phyloP scores from a whole-genome alignment of 2,329 filamentous ascomycete species.

The Colletotrichum sp. region DNA sequence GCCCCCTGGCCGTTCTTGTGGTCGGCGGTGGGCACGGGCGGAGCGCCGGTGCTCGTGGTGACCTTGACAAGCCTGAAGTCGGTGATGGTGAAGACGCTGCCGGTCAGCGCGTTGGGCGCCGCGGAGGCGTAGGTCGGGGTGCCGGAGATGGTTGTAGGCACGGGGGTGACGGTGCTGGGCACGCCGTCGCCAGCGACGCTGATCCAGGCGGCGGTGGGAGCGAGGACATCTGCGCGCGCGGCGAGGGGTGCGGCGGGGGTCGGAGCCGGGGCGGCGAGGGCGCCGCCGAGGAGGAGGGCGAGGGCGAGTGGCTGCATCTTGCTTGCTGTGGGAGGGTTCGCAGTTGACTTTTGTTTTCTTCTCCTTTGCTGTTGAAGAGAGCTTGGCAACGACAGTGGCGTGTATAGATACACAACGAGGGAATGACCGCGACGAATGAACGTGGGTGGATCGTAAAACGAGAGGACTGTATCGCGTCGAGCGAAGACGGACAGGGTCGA shows the following conservation, averaged over 20 bases:
- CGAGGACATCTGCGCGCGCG: slow-evolving; percentile 22
- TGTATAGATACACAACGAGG: background rate
- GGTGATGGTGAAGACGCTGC: slow-evolving; percentile 42
- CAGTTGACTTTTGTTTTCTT: background rate
- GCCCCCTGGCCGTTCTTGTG: slow-evolving; percentile 46
- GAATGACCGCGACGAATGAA: background rate
- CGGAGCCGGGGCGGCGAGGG: slow-evolving; percentile 32
- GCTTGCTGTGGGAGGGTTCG: background rate
- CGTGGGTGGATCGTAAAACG: background rate
- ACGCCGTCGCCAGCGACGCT: slow-evolving; percentile 51
- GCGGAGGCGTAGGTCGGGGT: slow-evolving; percentile 40
- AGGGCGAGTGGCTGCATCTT: slow-evolving; percentile 35
- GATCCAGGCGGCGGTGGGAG: slow-evolving; percentile 54
- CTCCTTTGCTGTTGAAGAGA: background rate
- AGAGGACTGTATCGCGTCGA: background rate
- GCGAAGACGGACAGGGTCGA: background rate
- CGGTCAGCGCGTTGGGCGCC: slow-evolving; percentile 52
- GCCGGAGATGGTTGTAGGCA: slow-evolving; percentile 49
- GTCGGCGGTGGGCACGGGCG: slow-evolving; percentile 48
- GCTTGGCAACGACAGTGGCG: background rate
- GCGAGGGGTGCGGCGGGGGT: slow-evolving; percentile 22
- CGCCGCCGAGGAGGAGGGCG: slow-evolving; percentile 28
- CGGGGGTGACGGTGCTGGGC: slow-evolving; percentile 54
- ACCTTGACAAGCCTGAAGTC: slow-evolving; percentile 38
- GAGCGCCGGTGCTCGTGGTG: slow-evolving; percentile 45